Conservation (phyloP, 2,329 filamentous ascomycete species). For the Cercospora canescens region DNA sequence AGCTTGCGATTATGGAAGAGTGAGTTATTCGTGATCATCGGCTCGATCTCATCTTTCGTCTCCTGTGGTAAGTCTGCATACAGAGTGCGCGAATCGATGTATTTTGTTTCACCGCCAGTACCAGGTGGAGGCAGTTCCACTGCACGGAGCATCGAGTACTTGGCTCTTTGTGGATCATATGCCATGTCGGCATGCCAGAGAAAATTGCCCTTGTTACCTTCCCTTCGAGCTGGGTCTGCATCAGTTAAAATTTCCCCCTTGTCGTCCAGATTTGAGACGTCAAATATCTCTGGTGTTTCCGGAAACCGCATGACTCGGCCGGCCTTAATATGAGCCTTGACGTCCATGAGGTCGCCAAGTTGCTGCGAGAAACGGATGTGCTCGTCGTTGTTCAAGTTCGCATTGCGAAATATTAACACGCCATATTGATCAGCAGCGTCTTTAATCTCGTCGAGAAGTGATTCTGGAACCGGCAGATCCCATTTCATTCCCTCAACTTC, state of each 20-base stretch:
- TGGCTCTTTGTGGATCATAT: slow-evolving; percentile 57
- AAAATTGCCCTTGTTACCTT: slow-evolving; percentile 36
- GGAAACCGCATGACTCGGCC: slow-evolving; percentile 51
- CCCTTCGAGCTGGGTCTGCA: slow-evolving; percentile 40
- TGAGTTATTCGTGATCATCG: slow-evolving; percentile 42
- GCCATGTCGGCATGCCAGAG: slow-evolving; percentile 58
- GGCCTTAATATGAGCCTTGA: slow-evolving; percentile 49
- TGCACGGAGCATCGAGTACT: slow-evolving; percentile 54
- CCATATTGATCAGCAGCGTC: slow-evolving; percentile 47
- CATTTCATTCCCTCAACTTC: slow-evolving; percentile 19
- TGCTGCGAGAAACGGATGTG: slow-evolving; percentile 54
- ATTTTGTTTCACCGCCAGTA: slow-evolving; percentile 55
- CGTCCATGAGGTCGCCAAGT: slow-evolving; percentile 59
- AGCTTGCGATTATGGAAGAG: slow-evolving; percentile 56
- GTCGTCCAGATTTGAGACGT: slow-evolving; percentile 57
- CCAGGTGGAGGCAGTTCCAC: slow-evolving; percentile 49
- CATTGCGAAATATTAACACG: slow-evolving; percentile 53
- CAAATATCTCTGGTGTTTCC: slow-evolving; percentile 55
- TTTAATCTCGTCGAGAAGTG: background rate
- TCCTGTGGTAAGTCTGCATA: slow-evolving; percentile 48
- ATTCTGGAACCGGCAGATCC: slow-evolving; percentile 22
- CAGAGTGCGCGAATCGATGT: slow-evolving; percentile 55
- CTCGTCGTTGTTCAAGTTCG: slow-evolving; percentile 50
- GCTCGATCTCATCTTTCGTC: slow-evolving; percentile 31
- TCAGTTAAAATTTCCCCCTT: slow-evolving; percentile 46